Conservation (phyloP, 768 basidiomycete species). For the Amanita brunnescens region DNA sequence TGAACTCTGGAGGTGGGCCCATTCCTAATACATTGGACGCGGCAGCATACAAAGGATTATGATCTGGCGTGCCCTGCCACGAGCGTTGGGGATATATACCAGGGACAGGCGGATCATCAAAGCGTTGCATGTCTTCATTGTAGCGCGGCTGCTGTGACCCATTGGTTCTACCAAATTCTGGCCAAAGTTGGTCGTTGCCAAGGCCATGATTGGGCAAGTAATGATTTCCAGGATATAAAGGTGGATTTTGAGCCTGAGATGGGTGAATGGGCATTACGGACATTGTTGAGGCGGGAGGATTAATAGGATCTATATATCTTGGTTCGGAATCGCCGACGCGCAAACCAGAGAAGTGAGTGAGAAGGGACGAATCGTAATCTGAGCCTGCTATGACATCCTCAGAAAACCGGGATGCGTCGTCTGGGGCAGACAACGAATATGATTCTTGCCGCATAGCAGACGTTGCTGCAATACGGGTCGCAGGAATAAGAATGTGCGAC, state of each 20-base stretch:
- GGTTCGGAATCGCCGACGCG: not conserved
- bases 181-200: not conserved
- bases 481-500: not conserved
- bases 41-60: constrained; percentile 59
- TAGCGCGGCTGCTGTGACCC: not conserved
- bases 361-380: not conserved
- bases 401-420: not conserved
- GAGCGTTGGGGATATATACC: not conserved
- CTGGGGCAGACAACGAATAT: not conserved
- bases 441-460: not conserved
- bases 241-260: not conserved
- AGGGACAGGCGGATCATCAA: not conserved
- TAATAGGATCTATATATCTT: not conserved
- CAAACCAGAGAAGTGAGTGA: constrained; percentile 1
- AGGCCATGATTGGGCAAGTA: not conserved
- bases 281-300: not conserved
- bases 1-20: constrained; percentile 46
- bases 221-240: not conserved
- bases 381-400: not conserved
- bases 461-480: not conserved
- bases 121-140: not conserved
- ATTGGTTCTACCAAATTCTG: not conserved
- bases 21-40: constrained; percentile 78
- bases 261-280: not conserved
- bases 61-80: constrained; percentile 30